These are phyloP conservation scores for Phaeosphaeriaceae sp. DNA, from an alignment of 2,329 filamentous ascomycete genomes.

Conservation along the genomic window DNA sequence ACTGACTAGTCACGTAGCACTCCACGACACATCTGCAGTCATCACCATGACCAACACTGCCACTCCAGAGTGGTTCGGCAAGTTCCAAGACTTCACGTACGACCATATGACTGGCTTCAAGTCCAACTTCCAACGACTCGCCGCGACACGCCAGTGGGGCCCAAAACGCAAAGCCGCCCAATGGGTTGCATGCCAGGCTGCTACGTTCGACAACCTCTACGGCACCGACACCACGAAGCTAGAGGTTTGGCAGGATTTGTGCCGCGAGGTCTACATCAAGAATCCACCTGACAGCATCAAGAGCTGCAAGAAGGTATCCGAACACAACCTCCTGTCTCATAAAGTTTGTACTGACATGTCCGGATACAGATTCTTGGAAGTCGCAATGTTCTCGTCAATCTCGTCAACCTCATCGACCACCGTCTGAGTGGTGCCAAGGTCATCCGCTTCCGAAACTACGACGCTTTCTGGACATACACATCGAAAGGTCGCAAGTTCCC, in stretches of 20 bases:
- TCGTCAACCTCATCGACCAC: slow-evolving; percentile 31
- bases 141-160: slow-evolving; percentile 12
- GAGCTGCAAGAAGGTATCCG: slow-evolving; percentile 21
- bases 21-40: not conserved
- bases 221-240: slow-evolving; percentile 15
- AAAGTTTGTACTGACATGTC: not conserved
- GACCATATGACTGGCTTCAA: slow-evolving; percentile 3
- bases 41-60: not conserved
- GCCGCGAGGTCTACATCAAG: slow-evolving; percentile 20
- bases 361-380: slow-evolving; percentile 12
- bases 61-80: not conserved
- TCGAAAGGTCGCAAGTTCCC: slow-evolving; percentile 10
- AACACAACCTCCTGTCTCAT: not conserved
- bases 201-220: slow-evolving; percentile 8
- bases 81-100: slow-evolving; percentile 10
- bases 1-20: not conserved
- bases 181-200: slow-evolving; percentile 14
- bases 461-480: slow-evolving; percentile 20
- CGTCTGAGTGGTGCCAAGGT: slow-evolving; percentile 17
- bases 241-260: slow-evolving; percentile 26
- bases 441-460: slow-evolving; percentile 18
- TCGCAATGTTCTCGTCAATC: slow-evolving; percentile 22
- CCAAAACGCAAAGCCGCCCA: not conserved
- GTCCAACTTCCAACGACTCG: slow-evolving; percentile 16
- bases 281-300: slow-evolving; percentile 20